phyloP scores from a whole-genome alignment of 306 rosid species.

The Hylodesmum podocarpum region DNA sequence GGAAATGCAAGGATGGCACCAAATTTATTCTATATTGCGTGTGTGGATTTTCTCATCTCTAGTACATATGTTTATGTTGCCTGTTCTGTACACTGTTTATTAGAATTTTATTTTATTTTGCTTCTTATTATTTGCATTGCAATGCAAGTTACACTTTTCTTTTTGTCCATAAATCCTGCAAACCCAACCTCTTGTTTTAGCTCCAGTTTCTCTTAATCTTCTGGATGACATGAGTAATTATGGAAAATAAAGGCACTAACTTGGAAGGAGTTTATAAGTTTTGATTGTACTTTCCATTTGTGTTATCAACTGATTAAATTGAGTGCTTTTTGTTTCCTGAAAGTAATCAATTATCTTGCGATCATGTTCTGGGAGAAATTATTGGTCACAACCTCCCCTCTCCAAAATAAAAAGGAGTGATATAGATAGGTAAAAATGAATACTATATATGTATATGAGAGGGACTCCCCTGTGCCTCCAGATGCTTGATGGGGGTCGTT shows the following conservation, averaged over 20 bases:
- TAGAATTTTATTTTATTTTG: neutral
- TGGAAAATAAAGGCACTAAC: conserved; percentile 11
- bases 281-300: conserved; percentile 2
- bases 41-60: conserved; percentile 4
- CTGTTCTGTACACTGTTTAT: neutral
- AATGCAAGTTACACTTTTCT: conserved; percentile 3
- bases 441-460: neutral
- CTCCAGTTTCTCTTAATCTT: conserved; percentile 15
- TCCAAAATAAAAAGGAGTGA: neutral
- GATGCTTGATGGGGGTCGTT: neutral
- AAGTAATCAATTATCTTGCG: neutral
- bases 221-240: conserved; percentile 17
- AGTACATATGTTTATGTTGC: conserved; percentile 21
- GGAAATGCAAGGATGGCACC: conserved; percentile 10
- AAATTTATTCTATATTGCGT: conserved; percentile 20
- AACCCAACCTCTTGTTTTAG: conserved; percentile 23
- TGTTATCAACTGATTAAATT: neutral
- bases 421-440: neutral
- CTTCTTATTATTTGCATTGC: neutral
- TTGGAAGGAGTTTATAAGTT: neutral
- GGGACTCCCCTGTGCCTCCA: neutral
- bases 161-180: conserved; percentile 14
- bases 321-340: neutral
- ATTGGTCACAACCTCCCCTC: neutral
- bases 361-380: neutral